Percentiles rank a stretch among this genome's conserved stretches.
Conservation (phyloP, 169 alveolate genomes). For the Cryptosporidium ubiquitum region DNA sequence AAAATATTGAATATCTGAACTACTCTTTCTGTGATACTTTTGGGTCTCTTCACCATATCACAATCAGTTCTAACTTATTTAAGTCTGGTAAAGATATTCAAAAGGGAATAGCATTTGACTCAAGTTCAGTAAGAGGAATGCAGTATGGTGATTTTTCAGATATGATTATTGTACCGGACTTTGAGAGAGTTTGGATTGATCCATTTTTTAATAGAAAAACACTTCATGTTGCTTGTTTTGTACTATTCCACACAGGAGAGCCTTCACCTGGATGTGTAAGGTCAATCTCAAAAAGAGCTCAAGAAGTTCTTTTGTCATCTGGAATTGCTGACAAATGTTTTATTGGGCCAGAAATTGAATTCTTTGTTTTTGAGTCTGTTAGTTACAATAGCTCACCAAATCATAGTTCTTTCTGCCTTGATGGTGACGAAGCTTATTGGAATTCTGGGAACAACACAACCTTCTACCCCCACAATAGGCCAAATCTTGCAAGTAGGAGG, state of each 20-base stretch:
- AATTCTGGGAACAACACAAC: conserved; percentile 64
- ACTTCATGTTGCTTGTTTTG: conserved; percentile 31
- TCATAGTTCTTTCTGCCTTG: conserved; percentile 73
- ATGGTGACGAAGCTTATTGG: conserved; percentile 77
- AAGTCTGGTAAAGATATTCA: conserved; percentile 32
- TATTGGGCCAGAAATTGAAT: conserved; percentile 85
- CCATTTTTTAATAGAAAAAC: conserved; percentile 59
- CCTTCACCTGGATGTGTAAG: conserved; percentile 43
- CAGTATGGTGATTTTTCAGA: conserved; percentile 51
- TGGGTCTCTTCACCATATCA: conserved; percentile 65
- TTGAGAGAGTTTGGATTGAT: conserved; percentile 46
- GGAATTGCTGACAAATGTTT: conserved; percentile 58
- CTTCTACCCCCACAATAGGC: conserved; percentile 1
- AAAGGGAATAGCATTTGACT: conserved; percentile 66
- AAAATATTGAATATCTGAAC: conserved; percentile 50
- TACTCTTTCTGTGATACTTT: conserved; percentile 60
- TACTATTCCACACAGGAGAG: conserved; percentile 33
- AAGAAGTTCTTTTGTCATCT: conserved; percentile 9
- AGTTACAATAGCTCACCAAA: conserved; percentile 76
- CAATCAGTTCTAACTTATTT: conserved; percentile 38
- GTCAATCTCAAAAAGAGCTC: conserved; percentile 63
- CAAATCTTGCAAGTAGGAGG: conserved; percentile 75
- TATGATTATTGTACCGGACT: conserved; percentile 64
- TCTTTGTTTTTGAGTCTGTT: conserved; percentile 82
- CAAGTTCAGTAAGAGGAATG: conserved; percentile 74